These are phyloP conservation scores for Saccharum spontaneum DNA, from an alignment of 176 grass and related monocot species.

Conservation along the genomic window DNA sequence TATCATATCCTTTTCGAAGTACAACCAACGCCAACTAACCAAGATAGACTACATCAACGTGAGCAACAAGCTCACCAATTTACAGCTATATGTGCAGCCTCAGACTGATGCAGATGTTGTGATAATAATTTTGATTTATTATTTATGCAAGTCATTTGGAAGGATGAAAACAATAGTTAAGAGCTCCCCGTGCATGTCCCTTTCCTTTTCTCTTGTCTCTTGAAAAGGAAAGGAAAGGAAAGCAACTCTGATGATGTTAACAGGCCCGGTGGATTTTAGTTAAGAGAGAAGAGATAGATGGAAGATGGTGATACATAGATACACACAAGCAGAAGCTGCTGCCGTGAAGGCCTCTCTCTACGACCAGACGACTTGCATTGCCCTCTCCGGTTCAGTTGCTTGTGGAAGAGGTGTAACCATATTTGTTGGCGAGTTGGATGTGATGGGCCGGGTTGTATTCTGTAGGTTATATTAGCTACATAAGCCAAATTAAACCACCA, in stretches of 20 bases:
- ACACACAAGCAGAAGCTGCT: neutral
- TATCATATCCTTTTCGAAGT: neutral
- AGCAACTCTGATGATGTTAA: constrained; percentile 3
- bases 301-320: neutral
- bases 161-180: neutral
- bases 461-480: neutral
- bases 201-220: neutral
- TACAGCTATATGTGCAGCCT: too few species aligned
- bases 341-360: neutral
- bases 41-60: neutral
- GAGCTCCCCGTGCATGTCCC: neutral
- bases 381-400: constrained; percentile 13
- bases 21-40: neutral
- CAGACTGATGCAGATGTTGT: too few species aligned
- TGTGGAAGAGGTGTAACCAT: neutral
- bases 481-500: neutral
- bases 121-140: too few species aligned
- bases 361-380: neutral
- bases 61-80: constrained; percentile 7
- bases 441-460: neutral
- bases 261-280: neutral
- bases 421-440: neutral
- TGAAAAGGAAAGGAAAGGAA: neutral
- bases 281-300: neutral
- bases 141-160: neutral